These are phyloP conservation scores for Arthrobotrys iridis DNA, from an alignment of 2,329 filamentous ascomycete genomes.

Conservation along the genomic window DNA sequence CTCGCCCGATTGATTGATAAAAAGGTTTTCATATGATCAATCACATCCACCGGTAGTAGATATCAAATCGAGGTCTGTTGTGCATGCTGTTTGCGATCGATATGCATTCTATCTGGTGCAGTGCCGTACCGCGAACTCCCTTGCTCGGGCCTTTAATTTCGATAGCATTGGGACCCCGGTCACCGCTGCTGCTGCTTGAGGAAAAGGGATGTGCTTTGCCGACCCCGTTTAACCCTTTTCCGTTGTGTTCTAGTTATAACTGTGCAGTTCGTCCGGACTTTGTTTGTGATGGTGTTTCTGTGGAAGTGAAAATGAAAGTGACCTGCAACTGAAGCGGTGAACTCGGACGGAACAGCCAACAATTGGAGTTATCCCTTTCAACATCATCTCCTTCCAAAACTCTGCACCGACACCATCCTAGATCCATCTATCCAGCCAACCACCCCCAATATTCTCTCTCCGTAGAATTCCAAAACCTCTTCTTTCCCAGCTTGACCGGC, in stretches of 20 bases:
- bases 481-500: slow-evolving; percentile 21
- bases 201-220: slow-evolving; percentile 37
- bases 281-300: slow-evolving; percentile 31
- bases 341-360: not conserved
- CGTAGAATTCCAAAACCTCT: not conserved
- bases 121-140: slow-evolving; percentile 6
- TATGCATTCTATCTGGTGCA: not conserved
- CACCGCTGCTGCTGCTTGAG: not conserved
- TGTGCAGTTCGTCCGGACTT: slow-evolving; percentile 53
- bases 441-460: slow-evolving; percentile 29
- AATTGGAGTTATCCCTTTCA: slow-evolving; percentile 16
- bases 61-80: not conserved
- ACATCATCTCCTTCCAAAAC: slow-evolving; percentile 15
- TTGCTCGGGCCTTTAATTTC: slow-evolving; percentile 55
- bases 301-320: not conserved
- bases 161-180: slow-evolving; percentile 26
- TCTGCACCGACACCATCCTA: slow-evolving; percentile 53
- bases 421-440: no score
- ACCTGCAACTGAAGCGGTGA: not conserved
- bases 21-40: no score
- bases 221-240: slow-evolving; percentile 53
- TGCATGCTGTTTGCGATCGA: not conserved
- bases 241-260: slow-evolving; percentile 47
- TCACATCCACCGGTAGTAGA: no score
- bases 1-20: no score